Percentiles rank a stretch among this genome's conserved stretches.
Conservation (phyloP, 2,329 filamentous ascomycete species). For the Tolypocladium album region DNA sequence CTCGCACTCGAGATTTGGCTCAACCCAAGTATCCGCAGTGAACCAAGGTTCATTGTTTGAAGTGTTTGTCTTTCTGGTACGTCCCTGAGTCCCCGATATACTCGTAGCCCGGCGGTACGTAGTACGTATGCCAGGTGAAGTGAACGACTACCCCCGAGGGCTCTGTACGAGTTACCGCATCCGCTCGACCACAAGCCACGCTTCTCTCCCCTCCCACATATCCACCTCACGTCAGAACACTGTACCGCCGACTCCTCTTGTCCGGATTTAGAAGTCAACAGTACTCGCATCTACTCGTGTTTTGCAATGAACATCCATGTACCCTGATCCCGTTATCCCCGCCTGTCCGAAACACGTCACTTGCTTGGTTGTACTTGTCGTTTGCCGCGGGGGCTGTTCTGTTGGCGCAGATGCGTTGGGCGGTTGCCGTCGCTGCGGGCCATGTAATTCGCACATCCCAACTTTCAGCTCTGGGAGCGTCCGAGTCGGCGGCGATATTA, state of each 20-base stretch:
- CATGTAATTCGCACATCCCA: background rate
- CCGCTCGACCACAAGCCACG: background rate
- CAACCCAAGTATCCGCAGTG: background rate
- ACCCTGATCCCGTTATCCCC: background rate
- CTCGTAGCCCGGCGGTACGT: background rate
- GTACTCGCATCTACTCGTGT: background rate
- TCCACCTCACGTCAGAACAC: constrained; percentile 1
- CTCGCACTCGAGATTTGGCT: background rate
- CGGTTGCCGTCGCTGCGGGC: background rate
- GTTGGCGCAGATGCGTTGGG: background rate
- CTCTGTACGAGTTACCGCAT: background rate
- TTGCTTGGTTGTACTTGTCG: background rate
- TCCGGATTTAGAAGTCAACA: too few species aligned
- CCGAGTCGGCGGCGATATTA: background rate
- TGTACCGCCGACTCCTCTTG: background rate
- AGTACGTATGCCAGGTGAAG: too few species aligned
- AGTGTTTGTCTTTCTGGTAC: background rate
- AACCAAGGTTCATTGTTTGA: background rate
- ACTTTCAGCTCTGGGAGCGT: background rate
- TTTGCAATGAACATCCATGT: background rate
- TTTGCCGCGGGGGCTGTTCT: background rate
- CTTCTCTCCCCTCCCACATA: background rate
- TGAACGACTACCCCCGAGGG: background rate
- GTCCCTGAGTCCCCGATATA: background rate
- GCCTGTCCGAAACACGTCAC: background rate